A percentile compares a stretch with the other conserved stretches of the same genome.
phyloP scores from a whole-genome alignment of 257 asterid species.

The Rehmannia glutinosa region DNA sequence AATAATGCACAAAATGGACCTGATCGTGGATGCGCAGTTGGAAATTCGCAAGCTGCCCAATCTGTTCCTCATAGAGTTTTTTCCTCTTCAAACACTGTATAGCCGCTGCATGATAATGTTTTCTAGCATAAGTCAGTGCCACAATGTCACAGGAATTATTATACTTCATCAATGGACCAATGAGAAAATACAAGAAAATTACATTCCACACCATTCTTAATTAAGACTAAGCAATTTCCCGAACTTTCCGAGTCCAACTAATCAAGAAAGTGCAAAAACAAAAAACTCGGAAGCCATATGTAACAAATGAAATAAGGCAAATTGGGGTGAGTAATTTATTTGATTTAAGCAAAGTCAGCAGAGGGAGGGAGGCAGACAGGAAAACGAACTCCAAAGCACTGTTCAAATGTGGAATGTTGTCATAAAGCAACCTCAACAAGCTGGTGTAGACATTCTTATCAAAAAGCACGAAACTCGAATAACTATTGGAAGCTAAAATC shows the following conservation, averaged over 20 bases:
- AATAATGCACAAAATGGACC: slow-evolving; percentile 27
- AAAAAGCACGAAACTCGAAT: background rate
- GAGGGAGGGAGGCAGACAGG: background rate
- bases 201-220: too few species aligned
- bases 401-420: background rate
- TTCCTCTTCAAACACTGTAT: slow-evolving; percentile 89
- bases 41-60: slow-evolving; percentile 69
- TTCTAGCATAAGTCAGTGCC: slow-evolving; percentile 8
- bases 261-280: background rate
- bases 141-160: background rate
- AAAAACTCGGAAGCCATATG: background rate
- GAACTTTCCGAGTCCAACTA: background rate
- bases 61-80: slow-evolving; percentile 74
- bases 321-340: background rate
- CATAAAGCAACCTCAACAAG: background rate
- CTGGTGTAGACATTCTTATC: background rate
- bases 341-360: background rate
- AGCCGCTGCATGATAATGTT: slow-evolving; percentile 58
- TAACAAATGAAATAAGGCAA: background rate
- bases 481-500: background rate
- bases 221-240: background rate
- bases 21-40: slow-evolving; percentile 91
- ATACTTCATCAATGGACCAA: background rate
- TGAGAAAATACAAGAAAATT: background rate
- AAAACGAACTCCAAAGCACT: background rate